Base-by-base conservation (phyloP, 2,329 filamentous ascomycete species). In the Fusarium xyrophilum region DNA sequence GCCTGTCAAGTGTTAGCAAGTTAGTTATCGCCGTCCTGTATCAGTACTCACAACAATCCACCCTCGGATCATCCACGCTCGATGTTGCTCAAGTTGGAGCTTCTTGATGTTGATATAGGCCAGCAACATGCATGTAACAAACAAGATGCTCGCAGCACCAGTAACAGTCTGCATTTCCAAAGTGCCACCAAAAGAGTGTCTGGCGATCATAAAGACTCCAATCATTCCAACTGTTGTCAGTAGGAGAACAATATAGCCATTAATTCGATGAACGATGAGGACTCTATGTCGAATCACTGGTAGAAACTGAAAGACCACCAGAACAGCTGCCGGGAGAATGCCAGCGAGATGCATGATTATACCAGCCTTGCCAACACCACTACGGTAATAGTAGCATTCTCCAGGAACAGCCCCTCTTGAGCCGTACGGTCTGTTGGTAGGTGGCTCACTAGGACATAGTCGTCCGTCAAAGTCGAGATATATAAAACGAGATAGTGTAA, bases 31-130 rank as follows among this genome's bases (percentile, higher is more conserved):
- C 0, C 1, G 4, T 3, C 12, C 3, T 6, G 9, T 25, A 10
- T n/a, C 2, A 17, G 4, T 2, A 19, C 59, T 56, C 64, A 83
- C 80, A 64, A 83, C 83, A 39, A 83, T 77, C 83, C 83, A 85
- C 11, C 83, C 80, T 25, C 88, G 75, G 32, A 90, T 70, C 87
- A 89, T 90, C 87, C 87, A 90, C 5, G 85, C 85, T 3, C 88
- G 81, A 63, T 90, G 88, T 70, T 89, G 83, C 33, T 89, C 86
- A 50, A 91, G 86, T 71, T 89, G 87, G 4, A 89, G 75, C 4
- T 80, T 77, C 73, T 86, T 88, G 74, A 90, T 83, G 65, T 88
- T 88, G 73, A 84, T 78, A 33, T 82, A 83, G 2, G 86, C 84
- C 43, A 89, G 62, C 1, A 72, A 63, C 27, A 86, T 74, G 13